phyloP scores from a whole-genome alignment of 2,329 filamentous ascomycete species.

The Cytospora paraplurivora region DNA sequence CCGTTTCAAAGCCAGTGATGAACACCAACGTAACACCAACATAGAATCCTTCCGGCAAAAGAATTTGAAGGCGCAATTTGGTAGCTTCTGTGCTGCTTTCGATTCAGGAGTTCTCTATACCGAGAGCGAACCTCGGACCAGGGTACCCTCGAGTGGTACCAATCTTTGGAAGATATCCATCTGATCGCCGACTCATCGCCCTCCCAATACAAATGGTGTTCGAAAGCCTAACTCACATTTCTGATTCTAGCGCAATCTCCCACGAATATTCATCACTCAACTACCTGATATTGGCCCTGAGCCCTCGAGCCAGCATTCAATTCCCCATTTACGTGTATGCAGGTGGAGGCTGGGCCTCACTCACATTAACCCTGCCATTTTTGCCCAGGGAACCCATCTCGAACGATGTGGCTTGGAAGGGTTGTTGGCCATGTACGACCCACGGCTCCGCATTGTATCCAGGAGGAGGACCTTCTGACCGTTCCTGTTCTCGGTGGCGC shows the following conservation, averaged over 20 bases:
- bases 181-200: too few relatives aligned
- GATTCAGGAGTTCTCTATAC: too few relatives aligned
- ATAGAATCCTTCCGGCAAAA: too few relatives aligned
- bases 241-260: not conserved
- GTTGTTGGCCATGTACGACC: conserved; percentile 9
- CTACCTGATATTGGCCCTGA: not conserved
- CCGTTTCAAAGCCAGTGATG: too few relatives aligned
- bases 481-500: conserved; percentile 10
- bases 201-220: not conserved
- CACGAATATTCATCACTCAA: not conserved
- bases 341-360: conserved; percentile 12
- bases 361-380: conserved; percentile 10
- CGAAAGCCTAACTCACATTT: not conserved
- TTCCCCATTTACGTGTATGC: not conserved
- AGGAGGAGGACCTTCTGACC: conserved; percentile 1
- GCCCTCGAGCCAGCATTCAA: not conserved
- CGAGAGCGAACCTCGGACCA: too few relatives aligned
- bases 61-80: too few relatives aligned
- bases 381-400: conserved; percentile 14
- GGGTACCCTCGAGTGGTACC: too few relatives aligned
- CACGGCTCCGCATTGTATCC: conserved; percentile 27
- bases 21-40: too few relatives aligned
- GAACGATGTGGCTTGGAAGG: conserved; percentile 1
- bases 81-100: too few relatives aligned
- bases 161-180: too few relatives aligned